Evolutionary conservation across 441 rosid genomes (phyloP), one percentile per base, ranked within the genome.

Genomic region (Pelargonium citronellum): DNA sequence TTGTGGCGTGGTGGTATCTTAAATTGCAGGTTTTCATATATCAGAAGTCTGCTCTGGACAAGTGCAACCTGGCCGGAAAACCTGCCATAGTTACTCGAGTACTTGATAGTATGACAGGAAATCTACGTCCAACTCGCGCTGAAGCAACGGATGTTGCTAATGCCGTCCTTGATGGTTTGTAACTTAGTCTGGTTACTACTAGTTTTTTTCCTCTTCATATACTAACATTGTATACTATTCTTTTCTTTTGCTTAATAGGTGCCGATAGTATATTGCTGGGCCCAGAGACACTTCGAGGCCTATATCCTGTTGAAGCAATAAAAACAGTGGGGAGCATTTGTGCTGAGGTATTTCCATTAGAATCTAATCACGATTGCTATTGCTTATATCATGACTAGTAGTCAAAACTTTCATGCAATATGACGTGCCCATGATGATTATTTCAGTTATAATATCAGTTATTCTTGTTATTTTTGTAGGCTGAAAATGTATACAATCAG

Each of bases 131-230:
- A 37, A 76, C 79, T 62, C 75, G 79, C 0, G 79, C 79, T 2
- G 79, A 76, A 67, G 79, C 79, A 71, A 76, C 79, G 41, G 79
- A 76, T 71, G 79, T 76, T 63, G 79, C 79, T 60, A 76, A 76
- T 71, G 79, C 79, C 11, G 79, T 76, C 22, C 72, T 76, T 7
- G 79, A 76, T 68, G 79, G 79, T 76, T 53, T 64, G 67, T 57
- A 57, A 66, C 55, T 44, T 3, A 44, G 16, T 66, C 24, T 44
- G 30, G 20, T 22, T 61, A 27, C 65, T 12, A 17, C 1, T 47
- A 41, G 16, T 19, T 10, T 44, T 64, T 30, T 10, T 74, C 43
- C 77, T 74, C 6, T 20, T 44, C 44, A n/a, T 39, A 15, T 24
- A 70, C 22, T 49, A 22, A 67, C 27, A 20, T 4, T 19, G 47